phyloP scores from a whole-genome alignment of 129 eudicot species.

The Chrysanthemum seticuspe region DNA sequence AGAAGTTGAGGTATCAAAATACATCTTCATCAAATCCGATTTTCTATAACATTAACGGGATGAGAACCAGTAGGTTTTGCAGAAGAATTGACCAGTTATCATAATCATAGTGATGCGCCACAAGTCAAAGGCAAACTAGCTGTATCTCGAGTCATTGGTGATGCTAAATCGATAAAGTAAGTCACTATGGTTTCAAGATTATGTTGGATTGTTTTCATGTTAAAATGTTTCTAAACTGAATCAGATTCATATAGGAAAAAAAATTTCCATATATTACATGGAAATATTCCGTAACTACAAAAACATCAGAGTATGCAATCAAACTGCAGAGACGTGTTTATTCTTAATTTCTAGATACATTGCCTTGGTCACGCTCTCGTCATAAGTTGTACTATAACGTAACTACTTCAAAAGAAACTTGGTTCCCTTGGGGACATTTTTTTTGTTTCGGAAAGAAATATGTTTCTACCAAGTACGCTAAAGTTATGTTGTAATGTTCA shows the following conservation, averaged over 20 bases:
- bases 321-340: too few relatives aligned
- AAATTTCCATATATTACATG: too few relatives aligned
- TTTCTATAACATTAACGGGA: neutral
- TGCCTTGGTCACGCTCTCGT: too few relatives aligned
- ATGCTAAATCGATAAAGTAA: constrained; percentile 54
- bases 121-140: constrained; percentile 68
- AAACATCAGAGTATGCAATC: too few relatives aligned
- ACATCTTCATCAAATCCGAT: neutral
- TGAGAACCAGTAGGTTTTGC: constrained; percentile 25
- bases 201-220: constrained; percentile 1
- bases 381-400: too few relatives aligned
- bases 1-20: neutral
- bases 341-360: too few relatives aligned
- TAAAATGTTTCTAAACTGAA: neutral
- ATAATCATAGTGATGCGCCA: constrained; percentile 61
- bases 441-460: too few relatives aligned
- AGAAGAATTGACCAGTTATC: constrained; percentile 60
- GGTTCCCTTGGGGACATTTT: too few relatives aligned
- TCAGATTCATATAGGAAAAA: neutral
- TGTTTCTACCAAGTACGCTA: too few relatives aligned
- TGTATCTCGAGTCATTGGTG: constrained; percentile 71
- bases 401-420: too few relatives aligned
- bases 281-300: neutral
- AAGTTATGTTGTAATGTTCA: too few relatives aligned
- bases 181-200: neutral